Evolutionary conservation across 2,329 filamentous ascomycete genomes (phyloP).

Genomic region (Ophiostoma sp.): DNA sequence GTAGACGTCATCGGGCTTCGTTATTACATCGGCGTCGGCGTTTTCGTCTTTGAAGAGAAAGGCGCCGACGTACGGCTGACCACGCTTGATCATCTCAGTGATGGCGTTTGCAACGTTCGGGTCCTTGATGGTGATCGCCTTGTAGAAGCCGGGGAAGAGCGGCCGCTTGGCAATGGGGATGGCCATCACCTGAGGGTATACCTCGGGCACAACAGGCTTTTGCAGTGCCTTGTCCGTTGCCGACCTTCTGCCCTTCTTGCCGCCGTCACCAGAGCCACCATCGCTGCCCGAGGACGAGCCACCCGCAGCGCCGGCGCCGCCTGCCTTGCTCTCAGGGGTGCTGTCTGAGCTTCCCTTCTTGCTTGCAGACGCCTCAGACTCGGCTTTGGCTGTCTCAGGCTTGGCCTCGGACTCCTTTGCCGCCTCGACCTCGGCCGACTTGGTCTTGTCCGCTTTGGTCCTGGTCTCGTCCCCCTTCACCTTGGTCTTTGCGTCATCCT

Average conservation of each 20-base stretch:
- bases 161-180: slow-evolving; percentile 93
- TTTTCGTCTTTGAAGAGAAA: slow-evolving; percentile 97
- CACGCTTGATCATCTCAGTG: slow-evolving; percentile 91
- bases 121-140: slow-evolving; percentile 94
- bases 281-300: slow-evolving; percentile 38
- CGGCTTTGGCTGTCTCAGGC: slow-evolving; percentile 27
- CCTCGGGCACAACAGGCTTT: slow-evolving; percentile 85
- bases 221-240: slow-evolving; percentile 65
- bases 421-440: slow-evolving; percentile 13
- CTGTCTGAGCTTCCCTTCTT: slow-evolving; percentile 43
- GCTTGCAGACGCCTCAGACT: slow-evolving; percentile 36
- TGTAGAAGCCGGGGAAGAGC: slow-evolving; percentile 96
- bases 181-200: slow-evolving; percentile 95
- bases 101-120: slow-evolving; percentile 87
- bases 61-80: slow-evolving; percentile 93
- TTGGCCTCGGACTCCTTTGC: slow-evolving; percentile 30
- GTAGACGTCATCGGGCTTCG: slow-evolving; percentile 83
- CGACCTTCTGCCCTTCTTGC: slow-evolving; percentile 66
- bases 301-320: slow-evolving; percentile 17
- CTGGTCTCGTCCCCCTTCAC: slow-evolving; percentile 21
- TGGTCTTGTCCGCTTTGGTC: slow-evolving; percentile 16
- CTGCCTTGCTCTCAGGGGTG: slow-evolving; percentile 36
- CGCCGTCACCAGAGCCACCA: slow-evolving; percentile 53
- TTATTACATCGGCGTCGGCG: slow-evolving; percentile 88
- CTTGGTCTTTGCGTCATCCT: slow-evolving; percentile 24